Conservation (phyloP, 1,139 yeast species). For the Geotrichum siamense region DNA sequence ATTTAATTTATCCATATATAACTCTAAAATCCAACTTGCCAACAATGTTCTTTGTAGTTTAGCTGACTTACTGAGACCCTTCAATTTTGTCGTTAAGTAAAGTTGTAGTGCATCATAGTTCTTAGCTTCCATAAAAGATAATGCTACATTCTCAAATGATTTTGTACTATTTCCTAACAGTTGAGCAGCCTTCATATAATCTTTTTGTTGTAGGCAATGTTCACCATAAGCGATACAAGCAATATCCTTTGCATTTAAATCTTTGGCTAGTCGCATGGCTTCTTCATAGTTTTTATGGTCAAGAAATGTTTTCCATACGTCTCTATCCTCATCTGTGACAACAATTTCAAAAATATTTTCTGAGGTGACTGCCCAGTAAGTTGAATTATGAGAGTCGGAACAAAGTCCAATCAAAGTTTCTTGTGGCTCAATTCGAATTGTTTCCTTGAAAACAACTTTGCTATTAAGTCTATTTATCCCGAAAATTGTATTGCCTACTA, state of each 20-base stretch:
- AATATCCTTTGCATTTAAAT: slow-evolving; percentile 44
- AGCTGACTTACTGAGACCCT: slow-evolving; percentile 35
- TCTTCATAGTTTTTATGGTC: slow-evolving; percentile 57
- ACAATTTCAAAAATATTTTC: slow-evolving; percentile 57
- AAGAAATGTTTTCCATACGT: slow-evolving; percentile 70
- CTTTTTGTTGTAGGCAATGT: slow-evolving; percentile 37
- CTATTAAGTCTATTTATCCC: slow-evolving; percentile 48
- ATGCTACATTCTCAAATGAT: slow-evolving; percentile 65
- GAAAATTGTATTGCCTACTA: slow-evolving; percentile 39
- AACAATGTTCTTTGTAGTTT: slow-evolving; percentile 53
- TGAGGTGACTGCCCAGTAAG: slow-evolving; percentile 56
- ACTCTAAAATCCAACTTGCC: slow-evolving; percentile 80
- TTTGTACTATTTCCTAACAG: slow-evolving; percentile 57
- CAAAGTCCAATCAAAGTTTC: slow-evolving; percentile 50
- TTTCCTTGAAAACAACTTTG: slow-evolving; percentile 40
- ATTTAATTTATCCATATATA: slow-evolving; percentile 47
- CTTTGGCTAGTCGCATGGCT: slow-evolving; percentile 50
- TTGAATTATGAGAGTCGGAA: slow-evolving; percentile 48
- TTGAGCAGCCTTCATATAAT: slow-evolving; percentile 49
- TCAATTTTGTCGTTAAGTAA: slow-evolving; percentile 52
- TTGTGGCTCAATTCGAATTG: slow-evolving; percentile 32
- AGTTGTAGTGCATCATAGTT: slow-evolving; percentile 45
- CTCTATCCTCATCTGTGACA: slow-evolving; percentile 58
- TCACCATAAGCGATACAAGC: slow-evolving; percentile 62
- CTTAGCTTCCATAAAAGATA: slow-evolving; percentile 48